Evolutionary conservation across 164 flowering plant species (phyloP), one percentile per base, ranked within the genome.

Genomic region (Taxillus chinensis): DNA sequence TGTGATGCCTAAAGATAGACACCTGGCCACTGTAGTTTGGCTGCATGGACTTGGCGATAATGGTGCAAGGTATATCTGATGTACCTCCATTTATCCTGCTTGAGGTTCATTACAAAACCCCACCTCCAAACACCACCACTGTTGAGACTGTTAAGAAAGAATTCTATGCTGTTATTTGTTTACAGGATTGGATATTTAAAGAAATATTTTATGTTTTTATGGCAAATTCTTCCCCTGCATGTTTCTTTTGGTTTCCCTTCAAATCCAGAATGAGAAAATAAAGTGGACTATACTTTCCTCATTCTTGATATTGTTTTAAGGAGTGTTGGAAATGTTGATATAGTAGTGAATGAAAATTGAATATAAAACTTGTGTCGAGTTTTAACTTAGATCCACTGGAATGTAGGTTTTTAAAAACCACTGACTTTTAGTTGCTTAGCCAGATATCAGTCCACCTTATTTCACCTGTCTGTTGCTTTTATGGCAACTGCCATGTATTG

Each of bases 41-140:
- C 27, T 58, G 39, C 61, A 58, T 13, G 61, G 61, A 45, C 61
- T 58, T 58, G 61, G 61, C 13, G 61, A 58, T 58, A 40, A 58
- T 58, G 61, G 61, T 3, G 10, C 61, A 58, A 58, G 61, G 61
- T 58, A 58, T 40, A 8, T 4, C 12, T 14, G 4, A 0, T 2
- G 13, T 7, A 48, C 3, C 13, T 48, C 51, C 7, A 8, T 7
- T 48, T 27, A 3, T 54, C 55, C 51, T 48, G 51, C 4, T 14
- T 48, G 51, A 48, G 4, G 4, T 48, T 48, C 12, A 43, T 43
- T 9, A 6, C 46, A 6, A 43, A 27, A 27, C 27, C 27, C 27
- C 27, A 27, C 27, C 27, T 27, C 27, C 27, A 27, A 27, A 0
- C 27, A 27, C 27, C 27, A 27, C 27, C 27, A 27, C 27, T 27